Evolutionary conservation across 1,284 basidiomycete species (phyloP).

Genomic region (Tremellales sp.): DNA sequence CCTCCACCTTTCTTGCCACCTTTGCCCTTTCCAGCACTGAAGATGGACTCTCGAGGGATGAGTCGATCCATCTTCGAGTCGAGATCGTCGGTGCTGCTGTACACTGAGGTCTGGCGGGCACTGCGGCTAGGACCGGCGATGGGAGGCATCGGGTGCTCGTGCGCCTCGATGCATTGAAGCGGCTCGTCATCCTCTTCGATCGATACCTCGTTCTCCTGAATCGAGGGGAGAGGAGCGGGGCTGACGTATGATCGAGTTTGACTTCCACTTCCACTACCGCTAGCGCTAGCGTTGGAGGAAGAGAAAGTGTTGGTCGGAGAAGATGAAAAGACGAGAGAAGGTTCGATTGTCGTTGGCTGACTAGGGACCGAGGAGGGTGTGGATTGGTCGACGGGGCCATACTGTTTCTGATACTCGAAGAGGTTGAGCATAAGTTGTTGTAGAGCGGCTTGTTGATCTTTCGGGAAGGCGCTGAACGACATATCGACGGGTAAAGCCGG

Average conservation of each 20-base stretch:
- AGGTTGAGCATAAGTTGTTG: conserved; percentile 39
- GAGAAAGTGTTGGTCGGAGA: neutral
- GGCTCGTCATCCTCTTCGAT: conserved; percentile 20
- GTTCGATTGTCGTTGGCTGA: conserved; percentile 17
- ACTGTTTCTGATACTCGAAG: conserved; percentile 33
- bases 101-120: conserved; percentile 21
- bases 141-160: conserved; percentile 10
- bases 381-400: conserved; percentile 22
- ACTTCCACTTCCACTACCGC: neutral
- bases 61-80: conserved; percentile 38
- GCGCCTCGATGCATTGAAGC: conserved; percentile 25
- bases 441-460: conserved; percentile 38
- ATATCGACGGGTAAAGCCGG: neutral
- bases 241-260: conserved; percentile 1
- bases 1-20: conserved; percentile 50
- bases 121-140: conserved; percentile 12
- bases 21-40: conserved; percentile 47
- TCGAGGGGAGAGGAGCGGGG: neutral
- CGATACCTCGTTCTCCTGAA: conserved; percentile 5
- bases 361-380: conserved; percentile 1
- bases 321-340: conserved; percentile 22
- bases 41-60: conserved; percentile 43
- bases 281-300: conserved; percentile 2
- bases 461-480: conserved; percentile 16
- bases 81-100: conserved; percentile 23